Evolutionary conservation across 371 early-diverging fungal genomes (phyloP), one percentile per base, ranked within the genome.

Genomic region (Coemansia linderi): DNA sequence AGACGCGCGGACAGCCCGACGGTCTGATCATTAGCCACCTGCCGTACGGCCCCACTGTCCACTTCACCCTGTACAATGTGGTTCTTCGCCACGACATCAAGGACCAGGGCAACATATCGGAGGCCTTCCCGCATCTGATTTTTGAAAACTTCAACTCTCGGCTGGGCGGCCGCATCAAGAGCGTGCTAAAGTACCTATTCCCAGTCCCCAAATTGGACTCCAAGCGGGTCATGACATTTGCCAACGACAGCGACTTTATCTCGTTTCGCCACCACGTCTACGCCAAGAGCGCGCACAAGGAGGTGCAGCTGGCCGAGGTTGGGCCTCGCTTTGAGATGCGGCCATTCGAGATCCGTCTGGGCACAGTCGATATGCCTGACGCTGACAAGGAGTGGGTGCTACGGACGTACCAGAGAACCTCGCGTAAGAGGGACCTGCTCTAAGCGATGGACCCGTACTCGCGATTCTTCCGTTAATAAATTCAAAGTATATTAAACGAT

Each of bases 341-440:
- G 84, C 87, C 91, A 58, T 98, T 94, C 81, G 94, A 98, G 79
- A 95, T 98, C 83, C 90, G 91, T 79, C 81, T 95, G 57, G 97
- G 95, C 68, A 99, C 99, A 0, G 91, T 94, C 46, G 99, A 99
- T 66, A 85, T 96, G 75, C 85, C 91, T 50, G 95, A 96, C 50
- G 98, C 99, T 39, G 98, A 99, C 77, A 92, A 91, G 31, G 99
- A 99, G 85, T 99, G 98, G 97, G 97, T 95, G 17, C 86, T 95
- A 71, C 86, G 97, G 73, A 95, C 97, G 40, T 99, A 93, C 84
- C 93, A 94, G 61, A 88, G 95, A 80, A 97, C 98, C 12, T 93
- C 98, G 24, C 92, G 91, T 82, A 98, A 95, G 85, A 84, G 95
- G 64, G 87, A 89, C 52, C 86, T 89, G 38, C 81, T 95, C 60